phyloP scores from a whole-genome alignment of 2,329 filamentous ascomycete species.

The Alternaria ventricosa region DNA sequence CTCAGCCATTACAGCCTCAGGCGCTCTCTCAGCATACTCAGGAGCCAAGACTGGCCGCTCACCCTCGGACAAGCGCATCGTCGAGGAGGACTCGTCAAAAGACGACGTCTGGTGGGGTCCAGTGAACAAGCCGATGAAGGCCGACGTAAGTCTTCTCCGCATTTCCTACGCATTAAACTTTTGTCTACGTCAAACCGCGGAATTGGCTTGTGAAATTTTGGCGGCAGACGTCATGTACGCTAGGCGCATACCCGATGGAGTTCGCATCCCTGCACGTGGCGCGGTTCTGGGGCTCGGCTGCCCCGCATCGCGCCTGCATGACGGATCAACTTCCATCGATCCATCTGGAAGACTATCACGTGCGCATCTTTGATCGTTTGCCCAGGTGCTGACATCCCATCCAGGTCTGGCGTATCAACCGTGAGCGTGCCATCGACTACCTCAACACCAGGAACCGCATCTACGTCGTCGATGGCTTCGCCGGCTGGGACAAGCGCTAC shows the following conservation, averaged over 20 bases:
- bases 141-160: slow-evolving; percentile 73
- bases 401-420: slow-evolving; percentile 99
- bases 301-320: slow-evolving; percentile 45
- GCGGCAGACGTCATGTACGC: slow-evolving; percentile 44
- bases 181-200: slow-evolving; percentile 13
- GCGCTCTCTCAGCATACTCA: slow-evolving; percentile 95
- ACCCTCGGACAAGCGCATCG: slow-evolving; percentile 95
- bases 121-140: slow-evolving; percentile 98
- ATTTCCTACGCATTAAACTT: slow-evolving; percentile 17
- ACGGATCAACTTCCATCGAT: slow-evolving; percentile 10
- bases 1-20: slow-evolving; percentile 94
- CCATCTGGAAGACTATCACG: slow-evolving; percentile 18
- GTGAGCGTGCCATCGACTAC: slow-evolving; percentile 98
- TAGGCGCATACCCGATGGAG: slow-evolving; percentile 41
- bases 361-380: slow-evolving; percentile 40
- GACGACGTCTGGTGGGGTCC: slow-evolving; percentile 98
- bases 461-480: slow-evolving; percentile 97
- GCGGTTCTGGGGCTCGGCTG: slow-evolving; percentile 36
- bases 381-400: slow-evolving; percentile 11
- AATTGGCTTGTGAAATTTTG: slow-evolving; percentile 36
- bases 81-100: slow-evolving; percentile 87
- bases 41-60: slow-evolving; percentile 98
- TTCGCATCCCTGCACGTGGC: slow-evolving; percentile 38
- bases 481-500: slow-evolving; percentile 98
- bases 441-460: slow-evolving; percentile 98